Evolutionary conservation across 805 yeast genomes (phyloP).

Genomic region (Barnettozyma botsteinii): DNA sequence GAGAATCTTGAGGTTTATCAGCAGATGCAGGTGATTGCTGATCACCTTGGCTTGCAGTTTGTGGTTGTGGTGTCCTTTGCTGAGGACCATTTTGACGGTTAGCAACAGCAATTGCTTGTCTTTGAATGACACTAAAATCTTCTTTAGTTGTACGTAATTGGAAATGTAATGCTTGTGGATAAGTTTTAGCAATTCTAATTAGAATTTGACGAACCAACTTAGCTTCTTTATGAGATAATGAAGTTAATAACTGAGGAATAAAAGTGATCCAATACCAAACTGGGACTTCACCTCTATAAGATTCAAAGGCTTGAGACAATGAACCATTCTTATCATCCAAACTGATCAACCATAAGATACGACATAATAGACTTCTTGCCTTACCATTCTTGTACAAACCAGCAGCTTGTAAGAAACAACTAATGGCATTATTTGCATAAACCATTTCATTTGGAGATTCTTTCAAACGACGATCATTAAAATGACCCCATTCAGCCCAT

Average conservation of each 20-base stretch:
- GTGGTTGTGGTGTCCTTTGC: slow-evolving; percentile 9
- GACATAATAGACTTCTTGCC: slow-evolving; percentile 78
- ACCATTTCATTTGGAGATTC: slow-evolving; percentile 76
- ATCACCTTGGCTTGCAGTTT: neutral
- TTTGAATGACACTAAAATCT: slow-evolving; percentile 81
- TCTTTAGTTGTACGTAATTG: slow-evolving; percentile 93
- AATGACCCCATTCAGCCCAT: slow-evolving; percentile 99
- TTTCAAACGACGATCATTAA: slow-evolving; percentile 81
- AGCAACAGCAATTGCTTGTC: slow-evolving; percentile 59
- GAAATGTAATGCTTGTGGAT: slow-evolving; percentile 96
- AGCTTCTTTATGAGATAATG: slow-evolving; percentile 89
- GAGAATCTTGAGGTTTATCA: slow-evolving; percentile 6
- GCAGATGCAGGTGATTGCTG: slow-evolving; percentile 1
- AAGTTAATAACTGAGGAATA: slow-evolving; percentile 87
- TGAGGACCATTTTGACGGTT: slow-evolving; percentile 23
- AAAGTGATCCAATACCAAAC: slow-evolving; percentile 99
- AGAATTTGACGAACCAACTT: slow-evolving; percentile 80
- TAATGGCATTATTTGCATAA: slow-evolving; percentile 88
- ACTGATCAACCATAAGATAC: slow-evolving; percentile 90
- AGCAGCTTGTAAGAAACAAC: slow-evolving; percentile 96
- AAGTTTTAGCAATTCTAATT: slow-evolving; percentile 89
- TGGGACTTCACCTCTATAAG: slow-evolving; percentile 92
- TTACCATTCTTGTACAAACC: slow-evolving; percentile 91
- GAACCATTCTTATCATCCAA: slow-evolving; percentile 82
- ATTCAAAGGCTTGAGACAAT: slow-evolving; percentile 80